Conservation (phyloP, 2,329 filamentous ascomycete genomes). For the Colletotrichum lindemuthianum region DNA sequence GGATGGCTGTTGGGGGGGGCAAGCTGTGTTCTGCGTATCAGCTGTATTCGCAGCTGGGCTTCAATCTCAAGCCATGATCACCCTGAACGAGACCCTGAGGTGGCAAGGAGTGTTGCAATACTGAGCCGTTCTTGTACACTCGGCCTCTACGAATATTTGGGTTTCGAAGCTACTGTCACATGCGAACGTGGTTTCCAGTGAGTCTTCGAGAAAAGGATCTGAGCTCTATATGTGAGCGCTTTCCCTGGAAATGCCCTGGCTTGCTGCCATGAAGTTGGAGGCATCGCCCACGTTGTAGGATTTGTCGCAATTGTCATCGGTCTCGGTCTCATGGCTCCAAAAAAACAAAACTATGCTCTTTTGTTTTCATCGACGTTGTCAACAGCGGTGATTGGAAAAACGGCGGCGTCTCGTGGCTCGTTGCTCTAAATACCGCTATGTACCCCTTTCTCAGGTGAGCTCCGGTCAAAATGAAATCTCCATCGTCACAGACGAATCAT, state of each 20-base stretch:
- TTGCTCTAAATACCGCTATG: slow-evolving; percentile 44
- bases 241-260: rapidly evolving
- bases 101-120: slow-evolving; percentile 59
- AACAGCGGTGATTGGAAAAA: slow-evolving; percentile 46
- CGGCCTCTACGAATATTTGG: slow-evolving; percentile 52
- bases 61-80: slow-evolving; percentile 54
- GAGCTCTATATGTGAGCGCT: not conserved
- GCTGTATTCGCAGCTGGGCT: slow-evolving; percentile 57
- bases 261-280: slow-evolving; percentile 3
- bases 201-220: not conserved
- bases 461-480: too few species aligned
- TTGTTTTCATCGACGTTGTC: slow-evolving; percentile 45
- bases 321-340: slow-evolving; percentile 45
- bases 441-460: slow-evolving; percentile 47
- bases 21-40: slow-evolving; percentile 55
- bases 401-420: slow-evolving; percentile 45
- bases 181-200: slow-evolving; percentile 42
- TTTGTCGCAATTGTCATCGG: slow-evolving; percentile 43
- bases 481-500: too few species aligned
- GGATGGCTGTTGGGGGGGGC: slow-evolving; percentile 58
- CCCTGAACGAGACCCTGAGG: slow-evolving; percentile 51
- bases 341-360: slow-evolving; percentile 39
- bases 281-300: slow-evolving; percentile 42
- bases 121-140: slow-evolving; percentile 53
- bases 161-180: slow-evolving; percentile 49